Base-by-base conservation (phyloP, 495 filamentous ascomycete genomes). In the Coniosporium apollinis region DNA sequence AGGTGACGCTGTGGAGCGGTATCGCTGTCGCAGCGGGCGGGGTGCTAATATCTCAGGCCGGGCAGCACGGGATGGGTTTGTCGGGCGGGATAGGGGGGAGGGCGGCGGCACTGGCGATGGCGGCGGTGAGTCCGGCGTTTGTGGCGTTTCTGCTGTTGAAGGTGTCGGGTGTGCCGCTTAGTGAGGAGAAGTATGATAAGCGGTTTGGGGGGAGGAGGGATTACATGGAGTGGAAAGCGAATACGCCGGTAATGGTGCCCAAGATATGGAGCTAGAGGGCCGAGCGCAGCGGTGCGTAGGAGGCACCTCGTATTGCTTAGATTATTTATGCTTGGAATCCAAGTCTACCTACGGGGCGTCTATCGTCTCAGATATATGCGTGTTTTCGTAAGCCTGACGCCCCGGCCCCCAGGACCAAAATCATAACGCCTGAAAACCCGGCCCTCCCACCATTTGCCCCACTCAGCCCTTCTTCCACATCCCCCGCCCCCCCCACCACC, bases 131-230 rank as follows among this genome's bases (percentile, higher is more conserved):
- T 51, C 76, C 75, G 24, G 64, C 65, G 1, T 77, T 79, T 54
- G 65, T 69, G 26, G 60, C 61, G 21, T 70, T 76, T 37, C 48
- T 77, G 49, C 46, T 79, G 36, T 45, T 71, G 34, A 71, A 72
- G 56, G 64, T 36, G 49, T 67, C 33, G 11, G 72, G 75, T 10
- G 55, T 76, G 17, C 70, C 72, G 5, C 36, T 76, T 43, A 72
- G 64, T 36, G 72, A 79, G 57, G 60, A 55, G 22, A 79, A 76
- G 54, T 77, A 79, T 45, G 69, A 78, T 51, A 66, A 66, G 46
- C 55, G 55, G 41, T 79, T 65, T 52, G 67, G 70, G n/a, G 58
- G 70, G 38, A 54, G 66, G 18, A 66, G 70, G 49, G 76, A 76
- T 33, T 79, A 77, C 40, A 59, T 73, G 47, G 50, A 61, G 44